These are phyloP conservation scores for Diaporthe australafricana DNA, from an alignment of 2,329 filamentous ascomycete species.

Conservation along the genomic window DNA sequence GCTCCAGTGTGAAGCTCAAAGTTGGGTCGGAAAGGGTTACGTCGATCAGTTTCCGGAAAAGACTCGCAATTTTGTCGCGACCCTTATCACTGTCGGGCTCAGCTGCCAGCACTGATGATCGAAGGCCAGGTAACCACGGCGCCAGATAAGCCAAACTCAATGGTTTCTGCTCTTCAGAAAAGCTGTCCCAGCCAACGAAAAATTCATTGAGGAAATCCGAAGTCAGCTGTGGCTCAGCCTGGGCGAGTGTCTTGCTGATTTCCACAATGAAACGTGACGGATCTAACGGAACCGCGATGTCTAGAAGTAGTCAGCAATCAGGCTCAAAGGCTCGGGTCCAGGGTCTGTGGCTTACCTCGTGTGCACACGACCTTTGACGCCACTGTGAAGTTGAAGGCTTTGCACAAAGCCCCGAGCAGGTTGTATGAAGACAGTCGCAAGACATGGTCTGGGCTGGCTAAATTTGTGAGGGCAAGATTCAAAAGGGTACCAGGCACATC, in stretches of 20 bases:
- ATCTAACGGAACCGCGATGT: conserved; percentile 72
- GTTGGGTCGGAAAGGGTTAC: conserved; percentile 71
- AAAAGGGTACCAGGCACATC: conserved; percentile 77
- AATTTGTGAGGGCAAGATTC: conserved; percentile 75
- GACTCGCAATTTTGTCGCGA: conserved; percentile 70
- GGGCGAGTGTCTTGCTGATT: conserved; percentile 73
- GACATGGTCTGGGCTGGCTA: conserved; percentile 70
- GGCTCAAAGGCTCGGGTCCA: background rate
- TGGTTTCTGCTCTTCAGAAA: conserved; percentile 74
- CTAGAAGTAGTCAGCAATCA: conserved; percentile 48
- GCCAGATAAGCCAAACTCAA: conserved; percentile 77
- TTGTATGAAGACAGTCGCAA: conserved; percentile 76
- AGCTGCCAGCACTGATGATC: conserved; percentile 67
- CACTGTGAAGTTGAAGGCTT: conserved; percentile 74
- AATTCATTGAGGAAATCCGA: conserved; percentile 79
- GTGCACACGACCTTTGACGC: conserved; percentile 71
- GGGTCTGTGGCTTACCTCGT: conserved; percentile 59
- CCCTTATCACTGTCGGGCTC: conserved; percentile 75
- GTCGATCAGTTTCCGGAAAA: conserved; percentile 76
- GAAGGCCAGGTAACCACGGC: conserved; percentile 73
- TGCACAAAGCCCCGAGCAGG: conserved; percentile 73
- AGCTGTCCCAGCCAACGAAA: conserved; percentile 78
- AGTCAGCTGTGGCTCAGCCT: conserved; percentile 74
- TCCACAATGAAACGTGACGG: conserved; percentile 73
- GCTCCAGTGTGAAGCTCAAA: conserved; percentile 70